Base-by-base conservation (phyloP, 2,329 filamentous ascomycete genomes). In the Juglanconis sp. region DNA sequence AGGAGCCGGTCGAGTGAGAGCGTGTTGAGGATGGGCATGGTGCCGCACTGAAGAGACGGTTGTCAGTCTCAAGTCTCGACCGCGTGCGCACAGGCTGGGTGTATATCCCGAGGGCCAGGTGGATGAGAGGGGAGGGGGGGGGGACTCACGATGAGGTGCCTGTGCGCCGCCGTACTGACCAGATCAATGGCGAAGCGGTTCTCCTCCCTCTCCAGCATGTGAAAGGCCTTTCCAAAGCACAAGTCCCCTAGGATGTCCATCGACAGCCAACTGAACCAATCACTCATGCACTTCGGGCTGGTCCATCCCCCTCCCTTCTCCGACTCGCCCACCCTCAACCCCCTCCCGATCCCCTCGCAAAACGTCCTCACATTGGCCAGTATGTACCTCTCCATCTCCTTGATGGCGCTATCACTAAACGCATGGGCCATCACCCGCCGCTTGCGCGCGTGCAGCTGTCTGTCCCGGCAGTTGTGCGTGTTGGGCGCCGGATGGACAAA, bases 391-490 rank as follows among this genome's bases (percentile, higher is more conserved):
- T 90, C 87, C 80, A 89, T 87, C 68, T 85, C 82, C 74, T 84
- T 87, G 68, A 89, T 79, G 56, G 87, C 87, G 46, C 78, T 75
- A 60, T 89, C 86, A 0, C 85, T 85, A 71, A 92, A 91, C 36
- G 86, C 88, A 66, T 90, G 87, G n/a, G 85, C 86, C 40, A 92
- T 76, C 34, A 90, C 87, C 32, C 87, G 81, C 44, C 88, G 79
- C 78, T 91, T 91, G 56, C 88, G 85, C 35, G 87, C 87, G 70
- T 92, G 89, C 47, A 85, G 75, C 0, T 79, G 74, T 74, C 88
- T 89, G 69, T 90, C 86, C 56, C 89, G 87, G 1, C 80, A 81
- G 74, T 89, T 90, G 75, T 91, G 88, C 1, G 88, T 90, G 75
- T 90, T 91, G 66, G 86, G 83, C 1, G 85, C 83, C 15, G 87